Base-by-base conservation (phyloP, 805 yeast genomes). In the Maudiozyma bulderi region DNA sequence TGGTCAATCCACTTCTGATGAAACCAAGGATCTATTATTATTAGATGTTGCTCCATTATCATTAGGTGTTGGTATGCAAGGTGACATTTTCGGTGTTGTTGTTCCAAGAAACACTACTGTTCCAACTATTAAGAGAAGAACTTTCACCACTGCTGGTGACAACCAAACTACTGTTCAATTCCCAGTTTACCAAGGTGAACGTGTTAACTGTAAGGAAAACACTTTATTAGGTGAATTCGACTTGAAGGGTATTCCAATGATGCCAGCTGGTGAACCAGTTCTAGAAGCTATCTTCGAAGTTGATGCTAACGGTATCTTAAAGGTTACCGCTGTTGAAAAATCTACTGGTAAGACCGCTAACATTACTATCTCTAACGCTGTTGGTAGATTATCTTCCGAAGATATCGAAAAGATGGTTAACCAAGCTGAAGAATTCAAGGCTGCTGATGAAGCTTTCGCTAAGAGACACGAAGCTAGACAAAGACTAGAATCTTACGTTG, bases 181-280 rank as follows among this genome's bases (percentile, higher is more conserved):
- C 86, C 97, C 95, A 75, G 98, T 91, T 60, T 91, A 85, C 83
- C 97, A 91, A 81, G 99, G 99, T 84, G 99, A 91, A 82, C 93
- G 99, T 81, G 95, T 91, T 67, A 86, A 89, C 89, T 89, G 96
- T 74, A 76, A 84, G 69, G 98, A 91, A 79, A 91, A 91, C 88
- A 87, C 95, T 70, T 80, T 84, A 68, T 84, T 91, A 72, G 99
- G 98, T 79, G 95, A 91, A 82, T 91, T 91, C 76, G 97, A 91
- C 80, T 84, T 91, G 72, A 86, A 88, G 75, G 95, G 93, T 72
- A 86, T 91, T 67, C 98, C 99, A 72, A 97, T 97, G 72, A 81
- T 93, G 77, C 87, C 88, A 74, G 95, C 96, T 77, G 98, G 98
- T 76, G 96, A 89, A 75, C 98, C 99, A 73, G 96, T 88, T 72